Evolutionary conservation across 2,329 filamentous ascomycete genomes (phyloP), one percentile per base, ranked within the genome.

Genomic region (Penicillium digitatum): DNA sequence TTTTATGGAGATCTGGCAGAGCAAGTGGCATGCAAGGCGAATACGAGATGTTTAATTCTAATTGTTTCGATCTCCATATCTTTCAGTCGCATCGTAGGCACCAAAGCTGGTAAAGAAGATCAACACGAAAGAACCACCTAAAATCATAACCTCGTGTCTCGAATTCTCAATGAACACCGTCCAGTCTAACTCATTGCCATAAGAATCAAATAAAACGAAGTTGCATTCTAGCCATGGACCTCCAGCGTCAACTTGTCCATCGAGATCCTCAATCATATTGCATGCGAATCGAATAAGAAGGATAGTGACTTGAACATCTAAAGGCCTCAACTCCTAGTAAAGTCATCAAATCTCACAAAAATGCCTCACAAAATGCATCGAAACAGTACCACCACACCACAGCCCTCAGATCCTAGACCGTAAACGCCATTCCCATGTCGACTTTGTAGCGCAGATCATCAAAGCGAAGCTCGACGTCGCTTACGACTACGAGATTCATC

Each of bases 381-480:
- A 43, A 11, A 32, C 26, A 22, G 9, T 26, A 48, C 44, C 43
- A 5, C 43, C 31, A 20, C 24, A 32, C 43, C 40, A 31, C n/a
- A 48, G 20, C 3, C 11, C 3, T 35, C 37, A 29, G 18, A 16
- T n/a, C 27, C 10, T n/a, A 34, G 20, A 27, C 44, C 46, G 16
- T 27, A 20, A 53, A 49, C 51, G 16, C 51, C 51, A 16, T 42
- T 14, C 37, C n/a, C 20, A 26, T 42, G n/a, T 42, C 51, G 35
- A 31, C 11, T 26, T 52, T 16, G 18, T n/a, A 48, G 37, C 27
- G 7, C 5, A 22, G 9, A 2, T 14, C 7, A 22, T 48, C 38
- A 62, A 55, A 63, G 45, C 10, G 59, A 63, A 31, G 61, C 61
- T 16, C 59, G 57, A 39, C 60, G 59, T 40, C 55, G 49, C 49